Evolutionary conservation across 169 alveolate genomes (phyloP), one percentile per base, ranked within the genome.

Genomic region (Plasmodium yoelii): DNA sequence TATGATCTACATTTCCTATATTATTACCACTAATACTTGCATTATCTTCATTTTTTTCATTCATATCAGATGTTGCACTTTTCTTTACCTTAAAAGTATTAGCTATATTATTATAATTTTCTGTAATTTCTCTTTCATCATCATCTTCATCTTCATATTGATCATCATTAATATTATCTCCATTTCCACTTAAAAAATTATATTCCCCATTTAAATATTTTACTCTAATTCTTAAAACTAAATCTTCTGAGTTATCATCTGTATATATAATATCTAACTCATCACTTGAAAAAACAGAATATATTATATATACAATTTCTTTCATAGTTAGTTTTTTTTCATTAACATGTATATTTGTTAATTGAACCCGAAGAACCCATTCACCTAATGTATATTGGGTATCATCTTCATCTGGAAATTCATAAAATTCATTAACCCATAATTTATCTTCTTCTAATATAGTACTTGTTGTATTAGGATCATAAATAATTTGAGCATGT

Each of bases 351-450:
- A 97, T 96, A 87, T 96, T 97, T 80, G 97, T 96, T 70, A 99
- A 94, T 88, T 97, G 99, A 49, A 99, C 96, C 68, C 99, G 95
- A 69, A 99, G 95, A 67, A 98, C 93, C 99, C 99, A 98, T 72
- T 98, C 99, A 39, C 97, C 98, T 42, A 95, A 88, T 22, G 95
- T 73, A 59, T 87, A 89, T 72, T 94, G 96, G 4, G 93, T 89
- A 73, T 96, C 97, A 42, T 97, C 99, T 56, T 97, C 98, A 75
- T 97, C 99, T 12, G 99, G 99, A 53, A 98, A 97, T 91, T 96
- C 98, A 94, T 96, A 97, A 94, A 97, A 98, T 90, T 96, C 98
- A n/a, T 95, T 92, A 28, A 99, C 99, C 96, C 99, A 95, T 70
- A 92, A 96, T 90, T 92, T 90, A 90, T 99, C 99, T 68, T 96